These are phyloP conservation scores for Salix brachista DNA, from an alignment of 345 rosid genomes.

Conservation along the genomic window DNA sequence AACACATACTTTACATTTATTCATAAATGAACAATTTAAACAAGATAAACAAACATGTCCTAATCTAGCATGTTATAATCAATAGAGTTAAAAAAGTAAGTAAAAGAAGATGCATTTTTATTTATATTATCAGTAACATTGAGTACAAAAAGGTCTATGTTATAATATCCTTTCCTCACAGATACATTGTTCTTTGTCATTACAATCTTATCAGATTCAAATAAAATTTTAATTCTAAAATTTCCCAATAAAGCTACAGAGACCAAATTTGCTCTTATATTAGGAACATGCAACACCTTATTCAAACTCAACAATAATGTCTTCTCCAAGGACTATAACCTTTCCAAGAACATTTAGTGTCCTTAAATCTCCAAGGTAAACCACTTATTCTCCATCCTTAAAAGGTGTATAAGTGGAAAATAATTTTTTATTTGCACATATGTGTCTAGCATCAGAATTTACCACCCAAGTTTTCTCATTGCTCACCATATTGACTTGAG, in stretches of 20 bases:
- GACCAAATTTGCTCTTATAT: too few relatives aligned
- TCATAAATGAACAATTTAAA: too few relatives aligned
- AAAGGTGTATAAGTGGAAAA: background rate
- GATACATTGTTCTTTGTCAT: background rate
- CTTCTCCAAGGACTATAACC: background rate
- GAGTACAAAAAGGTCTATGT: background rate
- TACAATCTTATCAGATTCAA: background rate
- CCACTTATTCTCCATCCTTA: background rate
- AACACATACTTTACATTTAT: too few relatives aligned
- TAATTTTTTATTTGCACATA: background rate
- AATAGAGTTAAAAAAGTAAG: conserved; percentile 3
- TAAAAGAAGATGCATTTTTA: background rate
- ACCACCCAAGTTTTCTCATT: background rate
- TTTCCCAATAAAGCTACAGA: too few relatives aligned
- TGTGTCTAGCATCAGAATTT: background rate
- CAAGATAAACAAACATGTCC: background rate
- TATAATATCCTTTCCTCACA: background rate
- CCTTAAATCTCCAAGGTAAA: background rate
- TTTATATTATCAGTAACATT: background rate
- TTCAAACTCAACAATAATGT: too few relatives aligned
- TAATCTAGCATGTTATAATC: conserved; percentile 8
- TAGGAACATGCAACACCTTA: too few relatives aligned
- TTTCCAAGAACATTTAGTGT: background rate
- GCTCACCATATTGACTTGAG: too few relatives aligned
- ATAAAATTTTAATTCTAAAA: too few relatives aligned